A percentile compares a stretch with the other conserved stretches of the same genome.
phyloP scores from a whole-genome alignment of 208 protist genomes.

The Naegleria lovaniensis region DNA sequence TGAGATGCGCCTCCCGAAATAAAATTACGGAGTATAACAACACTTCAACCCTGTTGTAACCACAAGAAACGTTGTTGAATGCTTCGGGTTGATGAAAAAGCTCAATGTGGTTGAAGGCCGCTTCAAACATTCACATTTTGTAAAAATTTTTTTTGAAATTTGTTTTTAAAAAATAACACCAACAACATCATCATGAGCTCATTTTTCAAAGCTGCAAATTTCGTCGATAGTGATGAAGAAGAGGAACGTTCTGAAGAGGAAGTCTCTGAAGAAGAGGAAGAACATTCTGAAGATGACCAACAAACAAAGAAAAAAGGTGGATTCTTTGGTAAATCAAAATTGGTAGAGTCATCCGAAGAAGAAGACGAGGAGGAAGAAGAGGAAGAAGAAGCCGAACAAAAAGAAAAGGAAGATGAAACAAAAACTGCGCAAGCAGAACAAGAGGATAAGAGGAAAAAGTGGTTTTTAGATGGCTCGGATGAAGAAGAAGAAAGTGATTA shows the following conservation, averaged over 20 bases:
- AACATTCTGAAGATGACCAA: background rate
- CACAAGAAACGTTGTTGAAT: too few relatives aligned
- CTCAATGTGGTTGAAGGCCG: too few relatives aligned
- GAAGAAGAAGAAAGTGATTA: conserved; percentile 11
- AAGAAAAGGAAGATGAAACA: background rate
- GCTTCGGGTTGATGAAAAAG: too few relatives aligned
- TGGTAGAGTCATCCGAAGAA: background rate
- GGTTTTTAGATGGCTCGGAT: background rate
- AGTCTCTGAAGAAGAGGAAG: background rate
- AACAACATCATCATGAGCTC: background rate
- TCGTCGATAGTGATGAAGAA: background rate
- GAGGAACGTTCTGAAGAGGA: background rate
- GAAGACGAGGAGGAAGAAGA: background rate
- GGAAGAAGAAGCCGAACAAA: background rate
- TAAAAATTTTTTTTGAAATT: too few relatives aligned
- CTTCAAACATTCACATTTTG: too few relatives aligned
- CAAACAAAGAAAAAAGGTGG: background rate
- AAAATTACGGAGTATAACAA: too few relatives aligned
- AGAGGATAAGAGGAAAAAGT: background rate
- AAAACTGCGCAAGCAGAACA: background rate
- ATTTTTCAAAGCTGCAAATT: background rate
- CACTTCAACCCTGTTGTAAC: too few relatives aligned
- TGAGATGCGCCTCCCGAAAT: too few relatives aligned
- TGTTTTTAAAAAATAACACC: too few relatives aligned
- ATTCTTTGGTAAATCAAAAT: background rate